Conservation (phyloP, 2,329 filamentous ascomycete species). For the Nigrospora sphaerica region DNA sequence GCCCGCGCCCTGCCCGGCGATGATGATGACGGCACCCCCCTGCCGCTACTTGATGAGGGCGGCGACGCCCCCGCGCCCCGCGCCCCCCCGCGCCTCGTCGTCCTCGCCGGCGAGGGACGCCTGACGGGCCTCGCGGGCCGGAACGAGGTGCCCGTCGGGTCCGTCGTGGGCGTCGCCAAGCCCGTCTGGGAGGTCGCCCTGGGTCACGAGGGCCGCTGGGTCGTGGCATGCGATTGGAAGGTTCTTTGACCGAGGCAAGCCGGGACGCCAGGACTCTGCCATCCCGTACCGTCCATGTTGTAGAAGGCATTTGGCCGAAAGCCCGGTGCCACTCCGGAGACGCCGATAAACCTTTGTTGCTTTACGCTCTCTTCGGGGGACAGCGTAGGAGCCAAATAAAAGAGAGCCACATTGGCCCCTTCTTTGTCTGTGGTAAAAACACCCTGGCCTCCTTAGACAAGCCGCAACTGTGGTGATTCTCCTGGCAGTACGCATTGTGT, state of each 20-base stretch:
- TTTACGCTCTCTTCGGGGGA: too few species aligned
- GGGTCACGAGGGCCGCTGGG: slow-evolving; percentile 21
- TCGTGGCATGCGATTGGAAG: slow-evolving; percentile 29
- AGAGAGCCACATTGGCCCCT: too few species aligned
- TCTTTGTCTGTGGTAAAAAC: too few species aligned
- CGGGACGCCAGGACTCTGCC: too few species aligned
- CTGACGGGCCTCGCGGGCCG: slow-evolving; percentile 16
- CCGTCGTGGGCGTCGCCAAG: slow-evolving; percentile 22
- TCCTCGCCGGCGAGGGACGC: slow-evolving; percentile 20
- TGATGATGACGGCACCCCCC: neutral
- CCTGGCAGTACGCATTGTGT: too few species aligned
- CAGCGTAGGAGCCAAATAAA: too few species aligned
- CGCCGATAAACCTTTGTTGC: too few species aligned
- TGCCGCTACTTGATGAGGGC: neutral
- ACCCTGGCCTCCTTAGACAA: too few species aligned
- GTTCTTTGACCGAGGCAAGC: slow-evolving; percentile 7
- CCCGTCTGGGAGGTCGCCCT: slow-evolving; percentile 29
- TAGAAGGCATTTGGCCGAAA: too few species aligned
- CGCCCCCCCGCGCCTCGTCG: slow-evolving; percentile 3
- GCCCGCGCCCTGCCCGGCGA: neutral
- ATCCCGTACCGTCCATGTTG: too few species aligned
- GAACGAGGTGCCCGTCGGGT: slow-evolving; percentile 16
- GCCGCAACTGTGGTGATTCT: too few species aligned
- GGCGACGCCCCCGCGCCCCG: neutral
- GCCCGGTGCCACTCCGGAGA: too few species aligned